Evolutionary conservation across 1,284 basidiomycete species (phyloP), one percentile per base, ranked within the genome.

Genomic region (Marasmius sp.): DNA sequence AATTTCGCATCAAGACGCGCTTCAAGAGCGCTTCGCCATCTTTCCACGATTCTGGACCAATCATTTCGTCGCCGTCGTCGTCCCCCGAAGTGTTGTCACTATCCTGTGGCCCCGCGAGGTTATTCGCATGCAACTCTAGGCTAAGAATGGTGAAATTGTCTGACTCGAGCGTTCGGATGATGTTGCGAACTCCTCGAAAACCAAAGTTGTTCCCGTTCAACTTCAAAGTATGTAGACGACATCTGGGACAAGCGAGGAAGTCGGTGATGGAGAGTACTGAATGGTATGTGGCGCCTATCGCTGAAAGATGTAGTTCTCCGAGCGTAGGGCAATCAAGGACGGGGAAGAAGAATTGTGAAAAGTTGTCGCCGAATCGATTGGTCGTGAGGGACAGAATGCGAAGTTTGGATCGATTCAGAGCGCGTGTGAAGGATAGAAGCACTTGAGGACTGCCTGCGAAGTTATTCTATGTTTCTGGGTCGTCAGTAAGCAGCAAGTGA

Each of bases 171-270:
- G 80, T 78, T 41, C 75, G 71, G 36, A 85, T 69, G 38, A 90
- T 79, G 6, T 75, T 69, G 59, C 72, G 72, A 18, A 85, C 76
- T 0, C 77, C 80, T 0, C 71, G 75, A 39, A 75, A 71, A 2
- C 83, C 84, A 2, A 90, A 75, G 10, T 70, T 70, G 64, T 90
- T 90, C 16, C 81, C 85, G 69, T 82, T 89, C 61, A 82, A 78
- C 65, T 80, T 82, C 47, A 90, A 74, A 2, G 73, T 77, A 57
- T 79, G 76, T 16, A 90, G 74, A 16, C 75, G 75, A 61, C 85
- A 86, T 22, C 81, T 68, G 14, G 82, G 71, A 8, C 86, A 86
- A n/a, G 76, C 74, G 16, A 89, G 70, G 66, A 81, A 90, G 8
- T 76, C 75, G 20, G 77, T 65, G 36, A 91, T 78, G 57, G 70